These are phyloP conservation scores for Solanum appendiculatum DNA, from an alignment of 257 asterid genomes.

Conservation along the genomic window DNA sequence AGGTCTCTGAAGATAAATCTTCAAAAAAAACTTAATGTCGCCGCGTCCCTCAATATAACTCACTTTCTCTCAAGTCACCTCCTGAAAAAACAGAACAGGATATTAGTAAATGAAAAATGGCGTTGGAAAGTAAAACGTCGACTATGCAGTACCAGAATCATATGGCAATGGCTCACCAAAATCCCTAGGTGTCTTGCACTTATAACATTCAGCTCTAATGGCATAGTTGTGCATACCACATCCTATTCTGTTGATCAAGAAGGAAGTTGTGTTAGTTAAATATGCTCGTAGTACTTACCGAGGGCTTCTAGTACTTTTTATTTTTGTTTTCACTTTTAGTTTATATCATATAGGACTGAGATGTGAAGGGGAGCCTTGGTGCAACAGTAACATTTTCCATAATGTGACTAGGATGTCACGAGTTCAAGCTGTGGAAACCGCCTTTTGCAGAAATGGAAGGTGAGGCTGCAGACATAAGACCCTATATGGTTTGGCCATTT, in stretches of 20 bases:
- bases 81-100: neutral
- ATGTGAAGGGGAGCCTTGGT: neutral
- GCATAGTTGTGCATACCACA: conserved; percentile 77
- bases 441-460: neutral
- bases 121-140: neutral
- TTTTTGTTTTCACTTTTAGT: neutral
- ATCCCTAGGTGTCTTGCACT: conserved; percentile 56
- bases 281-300: neutral
- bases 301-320: neutral
- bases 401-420: neutral
- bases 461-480: neutral
- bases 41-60: neutral
- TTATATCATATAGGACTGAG: neutral
- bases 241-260: conserved; percentile 27
- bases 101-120: neutral
- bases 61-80: neutral
- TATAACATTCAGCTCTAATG: conserved; percentile 58
- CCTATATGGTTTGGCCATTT: neutral
- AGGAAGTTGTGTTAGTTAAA: neutral
- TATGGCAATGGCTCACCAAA: conserved; percentile 26
- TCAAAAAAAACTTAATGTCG: neutral
- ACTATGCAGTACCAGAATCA: neutral
- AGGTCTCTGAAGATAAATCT: neutral
- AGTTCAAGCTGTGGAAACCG: neutral
- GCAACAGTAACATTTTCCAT: neutral